A percentile compares a stretch with the other conserved stretches of the same genome.
These are phyloP conservation scores for Epichloe hybrida DNA, from an alignment of 2,329 filamentous ascomycete species.

Conservation along the genomic window DNA sequence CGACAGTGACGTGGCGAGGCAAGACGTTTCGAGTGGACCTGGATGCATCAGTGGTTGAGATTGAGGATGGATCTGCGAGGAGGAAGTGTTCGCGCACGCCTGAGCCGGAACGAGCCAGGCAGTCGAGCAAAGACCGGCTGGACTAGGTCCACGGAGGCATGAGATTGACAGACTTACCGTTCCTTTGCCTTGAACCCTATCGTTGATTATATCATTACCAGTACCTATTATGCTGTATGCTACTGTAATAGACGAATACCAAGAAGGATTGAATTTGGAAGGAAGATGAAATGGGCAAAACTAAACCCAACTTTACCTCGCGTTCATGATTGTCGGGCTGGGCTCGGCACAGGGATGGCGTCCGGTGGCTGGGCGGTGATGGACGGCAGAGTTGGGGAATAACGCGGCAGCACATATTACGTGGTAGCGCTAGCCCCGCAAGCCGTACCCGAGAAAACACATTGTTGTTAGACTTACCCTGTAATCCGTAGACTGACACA, in stretches of 20 bases:
- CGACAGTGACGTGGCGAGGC: conserved; percentile 78
- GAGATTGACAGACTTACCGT: neutral
- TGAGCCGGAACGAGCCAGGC: conserved; percentile 11
- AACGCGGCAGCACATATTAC: too few species aligned
- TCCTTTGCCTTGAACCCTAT: neutral
- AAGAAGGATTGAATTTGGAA: neutral
- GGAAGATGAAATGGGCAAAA: neutral
- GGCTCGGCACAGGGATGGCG: neutral
- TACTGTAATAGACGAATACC: neutral
- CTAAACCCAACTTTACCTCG: neutral
- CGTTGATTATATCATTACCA: neutral
- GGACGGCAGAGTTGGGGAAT: too few species aligned
- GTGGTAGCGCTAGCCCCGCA: neutral
- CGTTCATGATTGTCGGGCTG: neutral
- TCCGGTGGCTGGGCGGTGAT: neutral
- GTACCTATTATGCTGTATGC: neutral
- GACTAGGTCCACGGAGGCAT: conserved; percentile 8
- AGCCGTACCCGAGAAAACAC: neutral
- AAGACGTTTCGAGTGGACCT: conserved; percentile 67
- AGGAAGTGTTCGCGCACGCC: conserved; percentile 8
- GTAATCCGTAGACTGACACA: neutral
- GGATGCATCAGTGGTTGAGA: conserved; percentile 62
- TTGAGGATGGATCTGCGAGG: conserved; percentile 6
- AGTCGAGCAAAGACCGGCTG: conserved; percentile 14
- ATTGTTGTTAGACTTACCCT: too few species aligned